These are phyloP conservation scores for Lonicera japonica DNA, from an alignment of 129 eudicot genomes.

Conservation along the genomic window DNA sequence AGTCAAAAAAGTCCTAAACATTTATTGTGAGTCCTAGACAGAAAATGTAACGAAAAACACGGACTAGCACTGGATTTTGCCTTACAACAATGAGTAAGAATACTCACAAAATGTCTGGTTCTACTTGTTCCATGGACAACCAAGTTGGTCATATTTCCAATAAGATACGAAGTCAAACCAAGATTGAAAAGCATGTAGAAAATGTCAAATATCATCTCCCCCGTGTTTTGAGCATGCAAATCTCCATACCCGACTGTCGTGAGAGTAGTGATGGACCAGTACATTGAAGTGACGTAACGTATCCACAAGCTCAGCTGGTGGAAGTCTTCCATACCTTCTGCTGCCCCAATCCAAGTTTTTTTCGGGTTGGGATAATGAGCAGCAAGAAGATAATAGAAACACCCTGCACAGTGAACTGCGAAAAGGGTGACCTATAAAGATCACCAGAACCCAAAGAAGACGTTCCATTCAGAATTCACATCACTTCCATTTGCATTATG, in stretches of 20 bases:
- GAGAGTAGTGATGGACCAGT: slow-evolving; percentile 93
- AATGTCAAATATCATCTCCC: slow-evolving; percentile 79
- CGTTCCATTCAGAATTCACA: no score
- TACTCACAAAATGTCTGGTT: slow-evolving; percentile 78
- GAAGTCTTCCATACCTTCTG: slow-evolving; percentile 37
- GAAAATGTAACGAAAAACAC: no score
- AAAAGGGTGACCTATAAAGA: slow-evolving; percentile 70
- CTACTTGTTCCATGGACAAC: slow-evolving; percentile 85
- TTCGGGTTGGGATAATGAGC: slow-evolving; percentile 58
- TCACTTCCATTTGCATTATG: no score
- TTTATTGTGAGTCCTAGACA: no score
- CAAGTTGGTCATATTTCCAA: slow-evolving; percentile 95
- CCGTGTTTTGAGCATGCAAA: slow-evolving; percentile 70
- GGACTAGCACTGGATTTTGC: no score
- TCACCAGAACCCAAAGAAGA: not conserved
- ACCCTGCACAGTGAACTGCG: slow-evolving; percentile 82
- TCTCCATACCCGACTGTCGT: slow-evolving; percentile 96
- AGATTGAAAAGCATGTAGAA: slow-evolving; percentile 93
- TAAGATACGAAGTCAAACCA: slow-evolving; percentile 76
- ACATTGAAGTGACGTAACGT: slow-evolving; percentile 73
- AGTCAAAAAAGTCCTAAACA: no score
- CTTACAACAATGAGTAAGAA: not conserved
- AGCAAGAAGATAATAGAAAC: slow-evolving; percentile 73
- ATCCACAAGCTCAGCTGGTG: slow-evolving; percentile 50
- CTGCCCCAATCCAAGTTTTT: slow-evolving; percentile 78